Base-by-base conservation (phyloP, 2,329 filamentous ascomycete genomes). In the Fusarium oxysporum region DNA sequence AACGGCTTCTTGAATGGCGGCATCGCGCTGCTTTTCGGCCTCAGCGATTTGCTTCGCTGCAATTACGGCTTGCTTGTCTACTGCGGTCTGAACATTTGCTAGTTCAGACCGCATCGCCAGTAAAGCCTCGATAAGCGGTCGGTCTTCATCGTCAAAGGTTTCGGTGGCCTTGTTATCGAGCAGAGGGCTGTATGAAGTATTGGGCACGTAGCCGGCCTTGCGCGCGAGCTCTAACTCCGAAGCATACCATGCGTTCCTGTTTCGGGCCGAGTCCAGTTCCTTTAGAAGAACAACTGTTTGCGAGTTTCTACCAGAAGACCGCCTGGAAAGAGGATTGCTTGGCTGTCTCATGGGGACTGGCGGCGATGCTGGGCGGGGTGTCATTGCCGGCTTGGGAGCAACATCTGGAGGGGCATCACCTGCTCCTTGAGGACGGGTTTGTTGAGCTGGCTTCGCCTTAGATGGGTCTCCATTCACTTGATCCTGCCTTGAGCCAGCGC, bases 191-290 rank as follows among this genome's bases (percentile, higher is more conserved):
- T 90, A 88, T 2, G 91, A 90, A 6, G 90, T 85, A 70, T 90
- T 94, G 21, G 93, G 89, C 11, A 90, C 88, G 78, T 98, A 99
- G 9, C 96, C 96, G 44, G 94, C 90, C 82, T 97, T 97, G 55
- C 93, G 91, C 11, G 96, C 97, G 71, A 99, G 86, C 65, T 97
- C 94, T 50, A 99, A 86, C 82, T 99, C 96, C 0, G 96, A 98
- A 12, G 95, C 94, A 81, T 97, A 98, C 96, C 96, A 99, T 1
- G 96, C 96, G 82, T 97, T 98, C 57, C 93, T 90, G 78, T 92
- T 96, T 77, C 94, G 93, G 7, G 92, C 89, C 13, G 91, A 87
- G 79, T 99, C 96, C 5, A 99, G 86, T 80, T 99, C 96, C 80
- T 96, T 96, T 19, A 94, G 86, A 17, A 98, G 82, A 1, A 93